These are phyloP conservation scores for Plectosphaerella plurivora DNA, from an alignment of 2,329 filamentous ascomycete genomes.

Conservation along the genomic window DNA sequence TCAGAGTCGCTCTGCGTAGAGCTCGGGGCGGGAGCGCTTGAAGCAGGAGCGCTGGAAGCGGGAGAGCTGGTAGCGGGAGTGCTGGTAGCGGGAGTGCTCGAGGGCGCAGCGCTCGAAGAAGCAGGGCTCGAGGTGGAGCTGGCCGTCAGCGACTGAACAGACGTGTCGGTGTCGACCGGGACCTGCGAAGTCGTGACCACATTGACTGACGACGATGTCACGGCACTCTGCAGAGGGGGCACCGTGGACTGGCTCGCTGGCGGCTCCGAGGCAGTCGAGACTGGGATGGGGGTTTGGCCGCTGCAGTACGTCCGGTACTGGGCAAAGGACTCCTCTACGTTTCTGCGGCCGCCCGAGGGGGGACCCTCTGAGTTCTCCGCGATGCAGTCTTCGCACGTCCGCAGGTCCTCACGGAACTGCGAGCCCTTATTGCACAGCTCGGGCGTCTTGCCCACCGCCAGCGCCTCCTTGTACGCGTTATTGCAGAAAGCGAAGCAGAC, in stretches of 20 bases:
- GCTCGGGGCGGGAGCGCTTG: too few relatives aligned
- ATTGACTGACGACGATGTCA: conserved; percentile 13
- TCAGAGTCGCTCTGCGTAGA: too few relatives aligned
- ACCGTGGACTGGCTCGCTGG: conserved; percentile 1
- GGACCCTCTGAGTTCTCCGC: conserved; percentile 12
- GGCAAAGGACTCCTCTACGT: conserved; percentile 30
- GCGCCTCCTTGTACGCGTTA: conserved; percentile 39
- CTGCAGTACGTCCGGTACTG: conserved; percentile 45
- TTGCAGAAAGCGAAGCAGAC: conserved; percentile 52
- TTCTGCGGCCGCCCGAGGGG: conserved; percentile 23
- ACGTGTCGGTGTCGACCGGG: background rate
- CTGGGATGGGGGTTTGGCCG: conserved; percentile 12
- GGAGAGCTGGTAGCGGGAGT: too few relatives aligned
- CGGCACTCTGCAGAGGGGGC: conserved; percentile 24
- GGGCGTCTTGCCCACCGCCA: conserved; percentile 39
- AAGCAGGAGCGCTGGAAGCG: too few relatives aligned
- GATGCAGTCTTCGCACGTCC: conserved; percentile 39
- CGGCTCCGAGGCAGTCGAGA: background rate
- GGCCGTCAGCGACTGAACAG: background rate
- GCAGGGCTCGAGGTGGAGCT: background rate
- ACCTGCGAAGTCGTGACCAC: conserved; percentile 1
- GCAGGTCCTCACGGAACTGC: conserved; percentile 31
- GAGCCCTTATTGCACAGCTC: conserved; percentile 39
- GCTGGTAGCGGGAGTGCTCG: too few relatives aligned
- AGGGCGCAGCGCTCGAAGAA: background rate